Conservation (phyloP, 805 yeast species). For the Ogataea kodamae region DNA sequence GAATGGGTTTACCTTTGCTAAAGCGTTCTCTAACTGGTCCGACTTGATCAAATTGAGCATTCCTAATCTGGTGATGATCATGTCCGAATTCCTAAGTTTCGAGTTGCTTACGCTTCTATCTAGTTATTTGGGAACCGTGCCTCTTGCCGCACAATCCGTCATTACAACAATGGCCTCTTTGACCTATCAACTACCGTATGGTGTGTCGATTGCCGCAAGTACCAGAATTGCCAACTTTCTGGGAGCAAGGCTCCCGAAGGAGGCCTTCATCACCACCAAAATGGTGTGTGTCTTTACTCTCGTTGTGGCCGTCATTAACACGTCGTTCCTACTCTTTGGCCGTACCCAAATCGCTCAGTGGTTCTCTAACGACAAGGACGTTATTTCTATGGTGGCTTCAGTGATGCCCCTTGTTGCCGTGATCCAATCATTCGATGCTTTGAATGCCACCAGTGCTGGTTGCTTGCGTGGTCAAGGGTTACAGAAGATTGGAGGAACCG, state of each 20-base stretch:
- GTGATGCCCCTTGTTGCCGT: slow-evolving; percentile 33
- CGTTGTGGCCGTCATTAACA: slow-evolving; percentile 25
- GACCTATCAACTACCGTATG: slow-evolving; percentile 72
- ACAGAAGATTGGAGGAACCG: slow-evolving; percentile 53
- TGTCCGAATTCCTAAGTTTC: slow-evolving; percentile 77
- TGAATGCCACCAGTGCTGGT: slow-evolving; percentile 50
- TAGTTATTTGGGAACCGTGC: slow-evolving; percentile 57
- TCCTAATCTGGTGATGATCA: slow-evolving; percentile 76
- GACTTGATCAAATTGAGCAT: slow-evolving; percentile 60
- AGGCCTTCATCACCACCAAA: slow-evolving; percentile 29
- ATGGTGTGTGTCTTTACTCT: slow-evolving; percentile 28
- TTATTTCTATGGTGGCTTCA: slow-evolving; percentile 24
- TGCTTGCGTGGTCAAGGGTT: slow-evolving; percentile 56
- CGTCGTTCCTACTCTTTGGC: slow-evolving; percentile 25
- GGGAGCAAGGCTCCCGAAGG: slow-evolving; percentile 47
- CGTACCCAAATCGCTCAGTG: slow-evolving; percentile 26
- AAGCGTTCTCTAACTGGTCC: slow-evolving; percentile 54
- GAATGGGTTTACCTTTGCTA: slow-evolving; percentile 31
- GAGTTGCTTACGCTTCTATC: slow-evolving; percentile 70
- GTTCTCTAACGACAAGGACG: slow-evolving; percentile 32
- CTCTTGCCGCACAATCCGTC: slow-evolving; percentile 72
- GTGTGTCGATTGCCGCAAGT: slow-evolving; percentile 69
- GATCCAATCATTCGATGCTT: slow-evolving; percentile 47
- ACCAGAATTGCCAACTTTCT: slow-evolving; percentile 75
- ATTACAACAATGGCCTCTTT: slow-evolving; percentile 65